phyloP scores from a whole-genome alignment of 176 grass and related monocot genomes.

The Carex myosuroides region DNA sequence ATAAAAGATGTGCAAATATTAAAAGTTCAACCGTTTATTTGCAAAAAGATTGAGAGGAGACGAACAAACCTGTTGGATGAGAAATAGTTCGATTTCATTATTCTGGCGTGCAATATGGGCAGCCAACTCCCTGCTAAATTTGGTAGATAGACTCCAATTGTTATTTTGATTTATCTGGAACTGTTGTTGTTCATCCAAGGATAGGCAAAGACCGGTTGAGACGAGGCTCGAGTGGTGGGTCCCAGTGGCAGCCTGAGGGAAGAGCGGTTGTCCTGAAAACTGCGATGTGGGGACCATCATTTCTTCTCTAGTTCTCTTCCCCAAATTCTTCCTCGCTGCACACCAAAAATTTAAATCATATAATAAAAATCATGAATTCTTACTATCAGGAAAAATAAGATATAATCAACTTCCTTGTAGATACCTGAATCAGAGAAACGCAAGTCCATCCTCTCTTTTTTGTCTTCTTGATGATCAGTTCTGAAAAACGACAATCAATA shows the following conservation, averaged over 20 bases:
- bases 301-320: constrained; percentile 16
- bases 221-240: constrained; percentile 24
- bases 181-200: constrained; percentile 68
- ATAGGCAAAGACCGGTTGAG: constrained; percentile 74
- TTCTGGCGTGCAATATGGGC: constrained; percentile 48
- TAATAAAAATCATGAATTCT: background rate
- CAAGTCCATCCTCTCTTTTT: constrained; percentile 17
- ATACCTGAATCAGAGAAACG: constrained; percentile 12
- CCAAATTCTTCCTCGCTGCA: constrained; percentile 14
- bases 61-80: constrained; percentile 56
- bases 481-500: background rate
- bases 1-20: background rate
- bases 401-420: background rate
- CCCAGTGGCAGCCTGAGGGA: background rate
- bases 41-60: background rate
- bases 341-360: background rate
- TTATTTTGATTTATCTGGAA: constrained; percentile 27
- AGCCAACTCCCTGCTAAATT: constrained; percentile 49
- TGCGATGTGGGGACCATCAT: background rate
- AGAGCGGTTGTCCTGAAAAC: background rate
- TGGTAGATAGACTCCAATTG: constrained; percentile 21
- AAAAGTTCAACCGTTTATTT: background rate
- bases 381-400: background rate
- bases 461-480: constrained; percentile 19
- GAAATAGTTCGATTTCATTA: constrained; percentile 61